phyloP scores from a whole-genome alignment of 1,139 yeast species.

The Protomyces arabidopsidicola region DNA sequence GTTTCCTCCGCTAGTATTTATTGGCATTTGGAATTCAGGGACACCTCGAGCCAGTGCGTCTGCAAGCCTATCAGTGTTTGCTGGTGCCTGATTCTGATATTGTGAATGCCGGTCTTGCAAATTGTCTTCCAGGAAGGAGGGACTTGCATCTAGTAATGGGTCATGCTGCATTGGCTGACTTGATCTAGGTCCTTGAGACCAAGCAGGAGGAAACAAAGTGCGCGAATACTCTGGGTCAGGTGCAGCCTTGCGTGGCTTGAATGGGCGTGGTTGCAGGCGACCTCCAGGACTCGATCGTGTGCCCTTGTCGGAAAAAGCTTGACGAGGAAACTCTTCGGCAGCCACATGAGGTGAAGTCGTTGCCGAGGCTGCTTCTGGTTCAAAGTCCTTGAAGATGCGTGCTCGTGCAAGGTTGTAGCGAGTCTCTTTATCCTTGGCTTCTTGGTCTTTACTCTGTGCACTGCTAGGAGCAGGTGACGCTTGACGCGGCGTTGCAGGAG shows the following conservation, averaged over 20 bases:
- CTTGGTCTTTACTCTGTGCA: conserved; percentile 8
- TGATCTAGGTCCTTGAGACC: background rate
- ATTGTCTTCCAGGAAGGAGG: background rate
- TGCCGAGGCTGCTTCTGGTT: background rate
- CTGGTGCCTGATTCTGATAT: background rate
- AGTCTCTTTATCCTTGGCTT: conserved; percentile 19
- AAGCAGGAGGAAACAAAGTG: background rate
- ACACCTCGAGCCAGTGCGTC: background rate
- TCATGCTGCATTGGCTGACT: background rate
- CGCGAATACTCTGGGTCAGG: background rate
- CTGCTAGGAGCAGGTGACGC: conserved; percentile 3
- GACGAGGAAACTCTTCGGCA: background rate
- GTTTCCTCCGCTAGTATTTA: background rate
- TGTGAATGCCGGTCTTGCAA: background rate
- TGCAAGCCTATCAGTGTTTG: background rate
- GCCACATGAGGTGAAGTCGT: background rate
- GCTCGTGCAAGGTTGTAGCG: conserved; percentile 25
- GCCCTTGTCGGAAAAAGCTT: background rate
- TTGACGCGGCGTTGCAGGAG: background rate
- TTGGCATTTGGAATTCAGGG: background rate
- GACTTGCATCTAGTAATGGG: background rate
- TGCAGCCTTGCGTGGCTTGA: background rate
- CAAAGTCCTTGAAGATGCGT: conserved; percentile 22
- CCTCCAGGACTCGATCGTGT: background rate
- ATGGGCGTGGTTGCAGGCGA: background rate